Evolutionary conservation across 2,329 filamentous ascomycete genomes (phyloP).

Genomic region (Botrytis galanthina): DNA sequence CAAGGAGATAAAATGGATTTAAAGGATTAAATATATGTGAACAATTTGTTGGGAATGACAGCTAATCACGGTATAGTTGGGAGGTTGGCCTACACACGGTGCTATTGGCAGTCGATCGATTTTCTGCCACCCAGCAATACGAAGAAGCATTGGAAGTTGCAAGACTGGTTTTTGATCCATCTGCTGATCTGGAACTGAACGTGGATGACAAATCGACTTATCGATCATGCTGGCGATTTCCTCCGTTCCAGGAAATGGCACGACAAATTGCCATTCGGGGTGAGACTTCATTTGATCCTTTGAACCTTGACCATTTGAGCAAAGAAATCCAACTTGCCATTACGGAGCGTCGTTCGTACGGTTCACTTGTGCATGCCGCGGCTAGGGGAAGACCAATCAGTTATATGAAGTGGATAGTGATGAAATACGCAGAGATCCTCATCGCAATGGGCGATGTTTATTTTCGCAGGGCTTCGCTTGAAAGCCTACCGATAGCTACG

Average conservation of each 20-base stretch:
- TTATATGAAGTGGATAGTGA: conserved; percentile 39
- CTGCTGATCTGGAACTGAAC: neutral
- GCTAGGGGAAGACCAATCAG: conserved; percentile 32
- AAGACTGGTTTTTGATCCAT: neutral
- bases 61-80: conserved; percentile 27
- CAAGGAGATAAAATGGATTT: neutral
- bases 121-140: conserved; percentile 31
- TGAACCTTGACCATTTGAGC: neutral
- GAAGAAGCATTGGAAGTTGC: conserved; percentile 22
- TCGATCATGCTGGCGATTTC: conserved; percentile 1
- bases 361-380: conserved; percentile 32
- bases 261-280: neutral
- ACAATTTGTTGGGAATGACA: neutral
- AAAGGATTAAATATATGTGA: neutral
- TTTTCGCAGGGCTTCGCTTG: conserved; percentile 35
- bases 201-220: neutral
- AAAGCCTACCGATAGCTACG: conserved; percentile 37
- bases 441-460: conserved; percentile 36
- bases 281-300: conserved; percentile 32
- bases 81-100: conserved; percentile 35
- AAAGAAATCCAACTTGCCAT: conserved; percentile 2
- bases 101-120: conserved; percentile 27
- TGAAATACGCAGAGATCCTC: conserved; percentile 39
- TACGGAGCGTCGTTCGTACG: conserved; percentile 18
- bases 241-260: neutral